Base-by-base conservation (phyloP, 2,329 filamentous ascomycete genomes). In the Fusarium coffeatum region DNA sequence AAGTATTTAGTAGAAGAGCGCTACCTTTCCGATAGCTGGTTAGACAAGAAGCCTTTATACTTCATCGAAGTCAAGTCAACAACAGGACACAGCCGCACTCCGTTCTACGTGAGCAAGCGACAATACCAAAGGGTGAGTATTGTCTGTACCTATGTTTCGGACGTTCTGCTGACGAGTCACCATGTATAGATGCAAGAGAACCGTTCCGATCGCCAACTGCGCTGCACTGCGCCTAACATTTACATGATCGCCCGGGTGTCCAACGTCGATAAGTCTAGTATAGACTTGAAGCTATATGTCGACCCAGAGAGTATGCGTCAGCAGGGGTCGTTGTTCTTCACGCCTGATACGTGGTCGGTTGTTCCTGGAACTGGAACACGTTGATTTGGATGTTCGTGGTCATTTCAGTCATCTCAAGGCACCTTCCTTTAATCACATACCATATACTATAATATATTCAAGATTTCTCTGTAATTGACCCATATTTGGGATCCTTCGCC, bases 61-160 rank as follows among this genome's bases (percentile, higher is more conserved):
- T 82, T 80, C 23, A 81, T 87, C 4, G 86, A 87, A 58, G 85
- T 87, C 37, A 87, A 87, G 69, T 79, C 83, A 2, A 86, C 84
- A 0, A 81, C 80, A 0, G 72, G 73, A 2, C 49, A 66, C 3
- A 80, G 76, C 45, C 72, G 78, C 3, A 81, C 78, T 8, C 78
- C 81, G 0, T 86, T 87, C 56, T 86, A 75, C 49, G 81, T 87
- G 77, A 86, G 82, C 68, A 78, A 80, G 30, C 65, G 69, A 2
- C 84, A 87, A 69, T 84, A 83, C 54, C 59, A 74, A 40, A 73
- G 76, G 66, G 83, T 83, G 70, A 71, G n/a, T n/a, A n/a, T n/a
- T n/a, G n/a, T n/a, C n/a, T n/a, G n/a, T n/a, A n/a, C n/a, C n/a
- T n/a, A n/a, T n/a, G n/a, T n/a, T n/a, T n/a, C n/a, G n/a, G n/a